phyloP scores from a whole-genome alignment of 2,329 filamentous ascomycete species.

The Tolypocladium album region DNA sequence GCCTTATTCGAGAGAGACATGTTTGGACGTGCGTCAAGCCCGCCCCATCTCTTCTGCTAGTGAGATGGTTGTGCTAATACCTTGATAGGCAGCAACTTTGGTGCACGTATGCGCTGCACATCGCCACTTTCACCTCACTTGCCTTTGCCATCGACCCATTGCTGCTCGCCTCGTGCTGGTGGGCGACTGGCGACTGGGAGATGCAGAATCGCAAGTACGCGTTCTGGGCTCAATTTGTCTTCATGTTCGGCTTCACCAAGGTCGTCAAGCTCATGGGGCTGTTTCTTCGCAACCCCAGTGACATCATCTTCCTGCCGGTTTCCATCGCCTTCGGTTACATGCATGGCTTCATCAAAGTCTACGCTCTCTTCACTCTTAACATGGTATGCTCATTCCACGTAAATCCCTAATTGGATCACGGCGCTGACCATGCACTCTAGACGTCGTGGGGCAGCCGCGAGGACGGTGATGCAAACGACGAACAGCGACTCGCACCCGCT shows the following conservation, averaged over 20 bases:
- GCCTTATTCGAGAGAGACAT: conserved; percentile 70
- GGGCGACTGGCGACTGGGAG: conserved; percentile 54
- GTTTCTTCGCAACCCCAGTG: conserved; percentile 73
- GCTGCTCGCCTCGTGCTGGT: conserved; percentile 58
- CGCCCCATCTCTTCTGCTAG: not conserved
- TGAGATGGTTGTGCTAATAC: not conserved
- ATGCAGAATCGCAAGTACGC: conserved; percentile 38
- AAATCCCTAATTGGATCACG: not conserved
- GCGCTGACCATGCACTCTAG: conserved; percentile 32
- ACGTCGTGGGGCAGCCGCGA: conserved; percentile 93
- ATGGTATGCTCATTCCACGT: conserved; percentile 49
- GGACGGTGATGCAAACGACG: conserved; percentile 78
- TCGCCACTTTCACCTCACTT: conserved; percentile 86
- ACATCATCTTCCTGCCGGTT: conserved; percentile 70
- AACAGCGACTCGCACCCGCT: conserved; percentile 49
- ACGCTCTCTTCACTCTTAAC: conserved; percentile 71
- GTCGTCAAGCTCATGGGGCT: conserved; percentile 83
- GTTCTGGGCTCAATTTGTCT: conserved; percentile 53
- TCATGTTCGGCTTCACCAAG: conserved; percentile 77
- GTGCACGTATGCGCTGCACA: conserved; percentile 86
- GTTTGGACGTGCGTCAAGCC: conserved; percentile 59
- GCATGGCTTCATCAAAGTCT: conserved; percentile 85
- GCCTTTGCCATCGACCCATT: conserved; percentile 70
- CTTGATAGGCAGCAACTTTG: conserved; percentile 68
- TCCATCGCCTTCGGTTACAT: conserved; percentile 88